Evolutionary conservation across 2,329 filamentous ascomycete species (phyloP).

Genomic region (Monosporascus sp.): DNA sequence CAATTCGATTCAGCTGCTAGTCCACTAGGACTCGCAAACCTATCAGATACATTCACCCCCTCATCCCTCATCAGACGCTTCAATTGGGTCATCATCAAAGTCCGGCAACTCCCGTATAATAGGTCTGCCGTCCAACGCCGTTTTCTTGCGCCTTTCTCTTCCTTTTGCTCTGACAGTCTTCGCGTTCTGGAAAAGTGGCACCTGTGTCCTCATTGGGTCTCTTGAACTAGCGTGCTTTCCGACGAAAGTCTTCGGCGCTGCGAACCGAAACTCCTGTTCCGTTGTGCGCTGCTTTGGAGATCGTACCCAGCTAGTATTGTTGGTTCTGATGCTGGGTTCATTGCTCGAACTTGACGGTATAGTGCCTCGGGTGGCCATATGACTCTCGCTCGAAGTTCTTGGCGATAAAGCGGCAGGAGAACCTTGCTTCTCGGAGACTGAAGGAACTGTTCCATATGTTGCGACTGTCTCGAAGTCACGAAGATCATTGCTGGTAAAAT

Average conservation of each 20-base stretch:
- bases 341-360: constrained; percentile 6
- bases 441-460: constrained; percentile 7
- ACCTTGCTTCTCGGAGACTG: neutral
- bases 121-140: constrained; percentile 18
- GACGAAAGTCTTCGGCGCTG: constrained; percentile 20
- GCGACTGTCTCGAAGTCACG: constrained; percentile 5
- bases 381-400: constrained; percentile 9
- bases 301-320: constrained; percentile 14
- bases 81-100: constrained; percentile 25
- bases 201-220: neutral
- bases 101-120: constrained; percentile 24
- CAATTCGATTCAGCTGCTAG: neutral
- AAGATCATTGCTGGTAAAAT: neutral
- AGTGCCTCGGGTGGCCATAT: constrained; percentile 15
- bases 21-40: neutral
- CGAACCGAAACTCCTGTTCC: constrained; percentile 12
- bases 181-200: neutral
- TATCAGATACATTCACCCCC: neutral
- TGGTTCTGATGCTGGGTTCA: neutral
- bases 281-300: constrained; percentile 7
- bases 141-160: constrained; percentile 13
- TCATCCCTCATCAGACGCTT: constrained; percentile 17
- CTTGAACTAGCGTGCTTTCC: constrained; percentile 17
- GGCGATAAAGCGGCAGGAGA: neutral
- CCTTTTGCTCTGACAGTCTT: constrained; percentile 2